A percentile compares a stretch with the other conserved stretches of the same genome.
Conservation (phyloP, 345 rosid species). For the Citrus australasica region DNA sequence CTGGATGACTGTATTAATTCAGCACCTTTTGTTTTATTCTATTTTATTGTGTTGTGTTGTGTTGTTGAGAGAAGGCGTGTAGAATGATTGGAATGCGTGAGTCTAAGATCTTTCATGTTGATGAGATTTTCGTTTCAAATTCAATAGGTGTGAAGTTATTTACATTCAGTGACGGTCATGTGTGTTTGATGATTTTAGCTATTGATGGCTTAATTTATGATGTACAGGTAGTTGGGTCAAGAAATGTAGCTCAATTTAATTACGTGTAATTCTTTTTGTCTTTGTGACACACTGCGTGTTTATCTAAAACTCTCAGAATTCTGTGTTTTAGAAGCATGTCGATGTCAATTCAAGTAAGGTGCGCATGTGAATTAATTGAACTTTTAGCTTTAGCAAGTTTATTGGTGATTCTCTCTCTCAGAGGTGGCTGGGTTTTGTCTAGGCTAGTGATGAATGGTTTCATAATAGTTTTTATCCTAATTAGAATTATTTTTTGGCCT, state of each 20-base stretch:
- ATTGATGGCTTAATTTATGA: background rate
- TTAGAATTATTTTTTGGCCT: background rate
- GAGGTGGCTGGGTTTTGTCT: background rate
- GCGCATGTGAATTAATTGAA: background rate
- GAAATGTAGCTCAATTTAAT: background rate
- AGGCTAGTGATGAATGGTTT: background rate
- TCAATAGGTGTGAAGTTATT: background rate
- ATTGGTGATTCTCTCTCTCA: background rate
- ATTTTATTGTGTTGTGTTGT: background rate
- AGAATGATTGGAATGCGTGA: background rate
- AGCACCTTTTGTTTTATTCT: background rate
- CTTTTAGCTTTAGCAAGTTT: background rate
- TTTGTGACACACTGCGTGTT: background rate
- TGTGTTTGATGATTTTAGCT: background rate
- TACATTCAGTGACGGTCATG: background rate
- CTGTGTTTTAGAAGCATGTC: background rate
- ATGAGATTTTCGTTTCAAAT: background rate
- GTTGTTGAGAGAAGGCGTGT: background rate
- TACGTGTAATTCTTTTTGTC: background rate
- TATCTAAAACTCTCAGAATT: background rate
- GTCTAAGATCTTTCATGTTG: background rate
- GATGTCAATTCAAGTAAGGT: background rate
- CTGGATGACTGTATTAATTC: background rate
- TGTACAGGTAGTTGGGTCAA: background rate
- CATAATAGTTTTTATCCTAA: background rate